Conservation (phyloP, 495 filamentous ascomycete species). For the Aspergillus kassunensis region DNA sequence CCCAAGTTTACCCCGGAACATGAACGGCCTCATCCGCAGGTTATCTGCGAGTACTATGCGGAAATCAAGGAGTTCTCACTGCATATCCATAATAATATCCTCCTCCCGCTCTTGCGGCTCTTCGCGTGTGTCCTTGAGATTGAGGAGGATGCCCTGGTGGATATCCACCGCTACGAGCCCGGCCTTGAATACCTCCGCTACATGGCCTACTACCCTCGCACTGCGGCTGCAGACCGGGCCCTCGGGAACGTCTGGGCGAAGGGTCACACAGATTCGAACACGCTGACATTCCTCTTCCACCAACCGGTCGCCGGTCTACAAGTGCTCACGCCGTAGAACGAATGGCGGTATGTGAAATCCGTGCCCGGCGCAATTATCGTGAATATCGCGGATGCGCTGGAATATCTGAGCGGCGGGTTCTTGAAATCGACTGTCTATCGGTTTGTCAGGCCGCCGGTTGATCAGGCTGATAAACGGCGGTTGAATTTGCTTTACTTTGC, state of each 20-base stretch:
- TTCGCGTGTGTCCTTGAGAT: slow-evolving; percentile 51
- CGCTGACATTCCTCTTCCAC: slow-evolving; percentile 50
- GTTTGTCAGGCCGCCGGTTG: background rate
- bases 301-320: slow-evolving; percentile 55
- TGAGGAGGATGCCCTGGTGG: slow-evolving; percentile 44
- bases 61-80: slow-evolving; percentile 49
- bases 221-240: slow-evolving; percentile 37
- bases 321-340: slow-evolving; percentile 25
- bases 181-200: slow-evolving; percentile 49
- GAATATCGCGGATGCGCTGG: slow-evolving; percentile 46
- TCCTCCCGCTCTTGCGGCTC: slow-evolving; percentile 43
- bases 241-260: slow-evolving; percentile 39
- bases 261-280: slow-evolving; percentile 53
- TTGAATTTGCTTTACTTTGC: background rate
- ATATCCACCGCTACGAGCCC: slow-evolving; percentile 46
- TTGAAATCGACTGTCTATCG: background rate
- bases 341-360: slow-evolving; percentile 23
- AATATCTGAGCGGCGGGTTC: slow-evolving; percentile 18
- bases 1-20: slow-evolving; percentile 45
- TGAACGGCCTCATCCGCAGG: slow-evolving; percentile 39
- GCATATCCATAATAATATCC: slow-evolving; percentile 44
- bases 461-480: background rate
- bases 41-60: slow-evolving; percentile 33
- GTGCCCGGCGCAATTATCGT: slow-evolving; percentile 34
- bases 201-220: slow-evolving; percentile 49